A percentile compares a stretch with the other conserved stretches of the same genome.
Evolutionary conservation across 768 basidiomycete genomes (phyloP).

Genomic region (Lactarius akahatsu): DNA sequence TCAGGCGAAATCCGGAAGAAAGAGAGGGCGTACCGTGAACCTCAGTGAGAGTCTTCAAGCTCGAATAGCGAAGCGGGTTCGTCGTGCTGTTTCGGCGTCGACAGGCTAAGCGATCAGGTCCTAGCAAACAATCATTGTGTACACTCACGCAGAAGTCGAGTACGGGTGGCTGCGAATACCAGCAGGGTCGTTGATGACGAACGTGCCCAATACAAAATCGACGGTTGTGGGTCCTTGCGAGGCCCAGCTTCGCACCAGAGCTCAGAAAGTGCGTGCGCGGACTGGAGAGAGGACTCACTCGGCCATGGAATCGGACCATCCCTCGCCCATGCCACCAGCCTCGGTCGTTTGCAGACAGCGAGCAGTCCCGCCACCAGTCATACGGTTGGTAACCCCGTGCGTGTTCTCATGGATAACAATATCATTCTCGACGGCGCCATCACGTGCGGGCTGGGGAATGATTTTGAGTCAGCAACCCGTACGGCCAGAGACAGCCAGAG

Average conservation of each 20-base stretch:
- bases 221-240: constrained; percentile 40
- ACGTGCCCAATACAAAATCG: constrained; percentile 36
- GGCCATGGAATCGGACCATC: constrained; percentile 53
- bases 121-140: too few species aligned
- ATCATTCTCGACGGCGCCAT: constrained; percentile 65
- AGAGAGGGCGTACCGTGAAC: background rate
- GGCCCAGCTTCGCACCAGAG: constrained; percentile 32
- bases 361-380: constrained; percentile 55
- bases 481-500: background rate
- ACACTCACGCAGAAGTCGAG: too few species aligned
- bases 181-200: too few species aligned
- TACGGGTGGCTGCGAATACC: too few species aligned
- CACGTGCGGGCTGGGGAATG: constrained; percentile 50
- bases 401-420: constrained; percentile 49
- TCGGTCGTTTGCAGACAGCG: constrained; percentile 63
- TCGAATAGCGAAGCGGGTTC: too few species aligned
- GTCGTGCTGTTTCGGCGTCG: too few species aligned
- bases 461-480: too few species aligned
- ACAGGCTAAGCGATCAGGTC: too few species aligned
- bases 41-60: too few species aligned
- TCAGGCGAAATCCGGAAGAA: background rate
- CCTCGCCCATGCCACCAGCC: constrained; percentile 68
- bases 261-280: constrained; percentile 13
- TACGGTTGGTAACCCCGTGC: constrained; percentile 38
- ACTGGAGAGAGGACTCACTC: constrained; percentile 23